phyloP scores from a whole-genome alignment of 2,329 filamentous ascomycete genomes.

The Colletotrichum lini region DNA sequence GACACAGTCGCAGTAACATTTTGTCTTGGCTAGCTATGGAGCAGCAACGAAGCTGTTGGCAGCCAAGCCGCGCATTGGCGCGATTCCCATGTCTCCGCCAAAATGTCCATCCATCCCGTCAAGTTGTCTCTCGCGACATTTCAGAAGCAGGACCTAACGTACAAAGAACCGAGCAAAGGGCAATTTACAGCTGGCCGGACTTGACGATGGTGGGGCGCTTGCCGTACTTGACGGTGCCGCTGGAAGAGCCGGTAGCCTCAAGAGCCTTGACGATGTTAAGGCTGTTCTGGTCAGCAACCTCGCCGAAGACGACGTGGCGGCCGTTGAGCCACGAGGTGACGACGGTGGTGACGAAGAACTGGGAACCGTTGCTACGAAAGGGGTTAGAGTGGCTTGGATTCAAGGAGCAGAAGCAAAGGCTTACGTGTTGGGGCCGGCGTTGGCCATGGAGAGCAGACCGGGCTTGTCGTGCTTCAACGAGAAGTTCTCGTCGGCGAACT shows the following conservation, averaged over 20 bases:
- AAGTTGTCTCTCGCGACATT: constrained; percentile 28
- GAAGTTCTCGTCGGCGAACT: constrained; percentile 97
- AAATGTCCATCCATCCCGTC: constrained; percentile 15
- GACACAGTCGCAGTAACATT: constrained; percentile 27
- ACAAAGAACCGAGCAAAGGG: constrained; percentile 41
- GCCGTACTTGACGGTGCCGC: constrained; percentile 68
- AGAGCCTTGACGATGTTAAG: constrained; percentile 71
- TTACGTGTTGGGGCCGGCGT: constrained; percentile 94
- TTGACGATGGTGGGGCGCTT: constrained; percentile 72
- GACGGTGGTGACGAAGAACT: constrained; percentile 98
- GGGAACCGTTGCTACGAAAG: constrained; percentile 87
- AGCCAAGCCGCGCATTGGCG: constrained; percentile 27
- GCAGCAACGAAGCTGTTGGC: constrained; percentile 16
- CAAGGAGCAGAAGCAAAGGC: constrained; percentile 44
- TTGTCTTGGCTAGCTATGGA: constrained; percentile 39
- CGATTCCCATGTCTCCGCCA: constrained; percentile 33
- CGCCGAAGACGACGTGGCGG: constrained; percentile 88
- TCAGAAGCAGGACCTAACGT: constrained; percentile 40
- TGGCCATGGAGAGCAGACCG: constrained; percentile 93
- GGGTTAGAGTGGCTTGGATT: constrained; percentile 48
- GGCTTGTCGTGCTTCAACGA: constrained; percentile 78
- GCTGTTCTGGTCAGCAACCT: constrained; percentile 70
- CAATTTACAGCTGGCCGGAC: constrained; percentile 64
- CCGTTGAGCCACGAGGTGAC: constrained; percentile 88
- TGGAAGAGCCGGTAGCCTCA: constrained; percentile 71